Percentiles rank a stretch among this genome's conserved stretches.
Evolutionary conservation across 2,329 filamentous ascomycete genomes (phyloP).

Genomic region (Ophiostoma quercus): DNA sequence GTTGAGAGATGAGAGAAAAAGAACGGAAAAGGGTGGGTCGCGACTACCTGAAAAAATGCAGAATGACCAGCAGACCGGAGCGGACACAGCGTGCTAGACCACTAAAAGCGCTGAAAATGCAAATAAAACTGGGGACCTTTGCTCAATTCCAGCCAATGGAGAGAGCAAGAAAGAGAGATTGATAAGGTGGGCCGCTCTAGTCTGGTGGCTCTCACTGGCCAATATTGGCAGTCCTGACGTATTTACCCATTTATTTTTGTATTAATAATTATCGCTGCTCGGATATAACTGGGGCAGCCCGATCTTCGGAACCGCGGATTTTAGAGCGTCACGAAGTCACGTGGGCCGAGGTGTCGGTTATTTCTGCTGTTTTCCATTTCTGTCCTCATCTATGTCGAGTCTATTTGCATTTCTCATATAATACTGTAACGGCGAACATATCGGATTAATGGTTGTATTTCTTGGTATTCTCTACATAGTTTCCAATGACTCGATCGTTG

Average conservation of each 20-base stretch:
- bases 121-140: not conserved
- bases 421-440: too few species aligned
- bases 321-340: constrained; percentile 13
- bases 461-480: too few species aligned
- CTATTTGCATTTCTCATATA: not conserved
- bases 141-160: not conserved
- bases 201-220: too few species aligned
- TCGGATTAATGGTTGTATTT: too few species aligned
- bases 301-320: constrained; percentile 26
- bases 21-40: constrained; percentile 5
- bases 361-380: not conserved
- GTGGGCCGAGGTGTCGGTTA: not conserved
- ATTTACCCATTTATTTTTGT: not conserved
- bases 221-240: not conserved
- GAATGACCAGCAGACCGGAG: constrained; percentile 5
- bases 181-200: not conserved
- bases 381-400: not conserved
- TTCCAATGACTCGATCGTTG: too few species aligned
- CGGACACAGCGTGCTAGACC: constrained; percentile 1
- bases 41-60: constrained; percentile 10
- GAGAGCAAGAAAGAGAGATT: constrained; percentile 20
- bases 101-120: constrained; percentile 3
- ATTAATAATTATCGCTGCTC: constrained; percentile 13
- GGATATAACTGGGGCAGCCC: constrained; percentile 21
- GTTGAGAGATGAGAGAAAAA: not conserved